Evolutionary conservation across 805 yeast genomes (phyloP).

Genomic region (Cyberlindnera xishuangbannaensis): DNA sequence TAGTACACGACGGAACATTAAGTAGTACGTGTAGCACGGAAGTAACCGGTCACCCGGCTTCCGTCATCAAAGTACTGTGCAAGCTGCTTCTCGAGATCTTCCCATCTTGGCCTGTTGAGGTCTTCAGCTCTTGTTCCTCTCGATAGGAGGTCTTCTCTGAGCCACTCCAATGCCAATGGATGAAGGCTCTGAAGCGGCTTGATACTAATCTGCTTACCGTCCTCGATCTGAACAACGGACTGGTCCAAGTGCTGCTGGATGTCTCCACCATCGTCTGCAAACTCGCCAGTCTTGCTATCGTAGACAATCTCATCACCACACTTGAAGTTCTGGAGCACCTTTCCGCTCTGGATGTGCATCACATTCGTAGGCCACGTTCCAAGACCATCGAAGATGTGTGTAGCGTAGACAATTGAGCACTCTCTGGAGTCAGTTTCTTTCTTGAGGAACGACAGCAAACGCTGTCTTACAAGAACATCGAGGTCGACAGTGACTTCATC

Average conservation of each 20-base stretch:
- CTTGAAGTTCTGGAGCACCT: slow-evolving; percentile 33
- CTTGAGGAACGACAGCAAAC: slow-evolving; percentile 63
- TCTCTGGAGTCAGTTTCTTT: slow-evolving; percentile 65
- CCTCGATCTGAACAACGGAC: slow-evolving; percentile 13
- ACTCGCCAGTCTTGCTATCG: slow-evolving; percentile 1
- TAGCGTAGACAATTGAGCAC: slow-evolving; percentile 84
- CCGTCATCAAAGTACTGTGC: slow-evolving; percentile 39
- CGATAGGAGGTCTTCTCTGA: slow-evolving; percentile 41
- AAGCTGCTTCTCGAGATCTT: slow-evolving; percentile 41
- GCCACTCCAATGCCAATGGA: slow-evolving; percentile 71
- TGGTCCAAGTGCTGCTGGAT: slow-evolving; percentile 20
- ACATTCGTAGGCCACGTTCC: slow-evolving; percentile 86
- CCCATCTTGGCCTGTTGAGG: slow-evolving; percentile 50
- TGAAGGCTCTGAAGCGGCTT: slow-evolving; percentile 50
- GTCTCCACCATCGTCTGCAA: slow-evolving; percentile 17
- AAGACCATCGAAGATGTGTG: slow-evolving; percentile 95
- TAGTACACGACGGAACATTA: background rate
- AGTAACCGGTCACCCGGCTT: slow-evolving; percentile 41
- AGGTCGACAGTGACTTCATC: slow-evolving; percentile 97
- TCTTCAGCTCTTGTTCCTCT: slow-evolving; percentile 38
- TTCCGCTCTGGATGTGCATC: slow-evolving; percentile 71
- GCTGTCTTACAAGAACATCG: slow-evolving; percentile 83
- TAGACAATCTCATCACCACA: slow-evolving; percentile 30
- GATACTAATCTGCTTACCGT: slow-evolving; percentile 28
- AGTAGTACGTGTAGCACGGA: slow-evolving; percentile 40